A percentile compares a stretch with the other conserved stretches of the same genome.
Conservation (phyloP, 2,329 filamentous ascomycete genomes). For the Fusarium tanahbumbuense region DNA sequence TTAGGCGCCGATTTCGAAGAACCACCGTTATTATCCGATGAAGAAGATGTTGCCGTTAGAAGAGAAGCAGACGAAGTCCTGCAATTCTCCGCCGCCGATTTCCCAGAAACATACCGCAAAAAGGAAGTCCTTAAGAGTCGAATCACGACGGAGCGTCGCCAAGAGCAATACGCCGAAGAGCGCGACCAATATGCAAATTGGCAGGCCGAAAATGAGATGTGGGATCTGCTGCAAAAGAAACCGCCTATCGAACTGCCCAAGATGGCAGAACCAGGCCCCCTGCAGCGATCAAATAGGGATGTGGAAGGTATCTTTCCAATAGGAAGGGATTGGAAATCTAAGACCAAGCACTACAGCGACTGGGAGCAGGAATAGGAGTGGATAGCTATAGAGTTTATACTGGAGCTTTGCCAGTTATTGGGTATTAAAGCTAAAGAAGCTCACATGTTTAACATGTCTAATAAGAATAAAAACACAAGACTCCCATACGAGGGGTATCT, state of each 20-base stretch:
- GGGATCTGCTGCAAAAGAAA: conserved; percentile 56
- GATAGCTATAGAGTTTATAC: neutral
- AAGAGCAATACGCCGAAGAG: conserved; percentile 59
- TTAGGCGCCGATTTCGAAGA: conserved; percentile 35
- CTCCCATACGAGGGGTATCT: conserved; percentile 26
- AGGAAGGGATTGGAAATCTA: conserved; percentile 55
- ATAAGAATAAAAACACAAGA: neutral
- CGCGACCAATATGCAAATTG: conserved; percentile 55
- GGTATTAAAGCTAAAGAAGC: neutral
- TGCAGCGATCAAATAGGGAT: conserved; percentile 46
- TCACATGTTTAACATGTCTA: neutral
- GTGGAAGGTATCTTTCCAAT: conserved; percentile 54
- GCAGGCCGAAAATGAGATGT: conserved; percentile 59
- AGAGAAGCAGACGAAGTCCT: conserved; percentile 58
- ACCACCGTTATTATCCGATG: conserved; percentile 21
- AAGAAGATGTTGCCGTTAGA: conserved; percentile 48
- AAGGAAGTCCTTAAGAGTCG: conserved; percentile 53
- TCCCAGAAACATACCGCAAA: conserved; percentile 53
- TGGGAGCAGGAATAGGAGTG: conserved; percentile 54
- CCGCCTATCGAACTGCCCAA: conserved; percentile 52
- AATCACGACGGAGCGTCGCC: conserved; percentile 55
- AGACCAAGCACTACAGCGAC: conserved; percentile 52
- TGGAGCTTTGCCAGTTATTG: neutral
- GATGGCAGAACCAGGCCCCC: conserved; percentile 45
- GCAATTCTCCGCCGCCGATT: conserved; percentile 54